A percentile compares a stretch with the other conserved stretches of the same genome.
These are phyloP conservation scores for Termitomyces sp. DNA, from an alignment of 768 basidiomycete species.

Conservation along the genomic window DNA sequence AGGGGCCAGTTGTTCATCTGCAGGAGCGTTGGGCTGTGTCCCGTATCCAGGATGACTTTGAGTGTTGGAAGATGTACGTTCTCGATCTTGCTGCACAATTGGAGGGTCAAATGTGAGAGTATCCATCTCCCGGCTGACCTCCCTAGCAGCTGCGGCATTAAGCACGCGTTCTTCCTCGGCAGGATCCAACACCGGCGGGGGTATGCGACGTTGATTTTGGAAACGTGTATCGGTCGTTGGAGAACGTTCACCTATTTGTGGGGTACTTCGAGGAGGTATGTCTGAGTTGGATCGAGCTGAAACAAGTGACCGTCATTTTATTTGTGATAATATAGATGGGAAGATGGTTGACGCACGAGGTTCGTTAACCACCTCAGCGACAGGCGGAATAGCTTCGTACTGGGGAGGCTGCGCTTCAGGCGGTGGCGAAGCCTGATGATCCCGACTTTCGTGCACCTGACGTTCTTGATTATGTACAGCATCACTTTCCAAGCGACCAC, in stretches of 20 bases:
- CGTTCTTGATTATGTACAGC: neutral
- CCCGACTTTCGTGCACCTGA: neutral
- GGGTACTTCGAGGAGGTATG: neutral
- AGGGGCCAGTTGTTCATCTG: slow-evolving; percentile 24
- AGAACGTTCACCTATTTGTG: neutral
- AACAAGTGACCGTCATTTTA: neutral
- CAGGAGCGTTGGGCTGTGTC: neutral
- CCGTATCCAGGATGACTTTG: slow-evolving; percentile 10
- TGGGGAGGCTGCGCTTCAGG: slow-evolving; percentile 12
- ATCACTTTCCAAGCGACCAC: neutral
- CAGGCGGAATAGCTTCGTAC: slow-evolving; percentile 7
- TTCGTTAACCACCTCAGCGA: neutral
- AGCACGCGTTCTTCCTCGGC: slow-evolving; percentile 51
- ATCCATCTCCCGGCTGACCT: slow-evolving; percentile 64
- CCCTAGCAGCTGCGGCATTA: slow-evolving; percentile 66
- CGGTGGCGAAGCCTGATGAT: neutral
- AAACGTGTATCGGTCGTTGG: slow-evolving; percentile 8
- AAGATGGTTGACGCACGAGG: neutral
- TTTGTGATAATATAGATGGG: neutral
- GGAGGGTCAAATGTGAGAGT: slow-evolving; percentile 38
- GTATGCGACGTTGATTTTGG: slow-evolving; percentile 25
- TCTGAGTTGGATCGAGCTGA: neutral
- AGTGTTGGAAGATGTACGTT: slow-evolving; percentile 15
- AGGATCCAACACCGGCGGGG: slow-evolving; percentile 34
- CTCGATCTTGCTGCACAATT: slow-evolving; percentile 9